Base-by-base conservation (phyloP, 768 basidiomycete genomes). In the Leucocoprinus birnbaumii region DNA sequence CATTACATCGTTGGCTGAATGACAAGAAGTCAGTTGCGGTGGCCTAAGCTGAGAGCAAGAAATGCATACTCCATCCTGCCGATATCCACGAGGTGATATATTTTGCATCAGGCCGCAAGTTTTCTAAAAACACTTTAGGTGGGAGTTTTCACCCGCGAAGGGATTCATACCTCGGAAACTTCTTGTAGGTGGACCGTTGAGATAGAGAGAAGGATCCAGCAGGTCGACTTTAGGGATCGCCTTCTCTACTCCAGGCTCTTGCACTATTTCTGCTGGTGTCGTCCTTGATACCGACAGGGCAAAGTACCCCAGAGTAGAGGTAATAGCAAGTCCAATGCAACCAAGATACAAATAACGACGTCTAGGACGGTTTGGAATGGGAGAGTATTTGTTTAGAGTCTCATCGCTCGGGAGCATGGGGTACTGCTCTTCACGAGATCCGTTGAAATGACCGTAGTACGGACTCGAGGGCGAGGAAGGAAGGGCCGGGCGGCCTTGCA, bases 31-130 rank as follows among this genome's bases (percentile, higher is more conserved):
- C 44, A 51, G 46, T 3, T 16, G 19, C 14, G 11, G 24, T n/a
- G 43, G 22, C 21, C 35, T 14, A 43, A 22, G 40, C 9, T 41
- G 57, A 18, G 47, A 59, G 56, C 31, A 11, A 41, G 2, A 54
- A 41, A 46, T 26, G 76, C 83, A 61, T 64, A 83, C 82, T 88
- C 87, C 87, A 90, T 38, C 88, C 88, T n/a, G 87, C 86, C 35
- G 83, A 82, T 38, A 83, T 73, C 86, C 86, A 90, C 13, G 85
- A 85, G 1, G 86, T 84, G 56, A 90, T 80, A 59, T 89, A 90
- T 58, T 84, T 76, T 3, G 71, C 71, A 53, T 86, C 80, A 18
- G 78, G 68, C 14, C 76, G 78, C 34, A 90, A 68, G 59, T 88
- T 89, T 59, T 87, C 87, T 86, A 46, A 6, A 27, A 41, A 7